A percentile compares a stretch with the other conserved stretches of the same genome.
These are phyloP conservation scores for Allantophomopsis lycopodina DNA, from an alignment of 2,329 filamentous ascomycete species.

Conservation along the genomic window DNA sequence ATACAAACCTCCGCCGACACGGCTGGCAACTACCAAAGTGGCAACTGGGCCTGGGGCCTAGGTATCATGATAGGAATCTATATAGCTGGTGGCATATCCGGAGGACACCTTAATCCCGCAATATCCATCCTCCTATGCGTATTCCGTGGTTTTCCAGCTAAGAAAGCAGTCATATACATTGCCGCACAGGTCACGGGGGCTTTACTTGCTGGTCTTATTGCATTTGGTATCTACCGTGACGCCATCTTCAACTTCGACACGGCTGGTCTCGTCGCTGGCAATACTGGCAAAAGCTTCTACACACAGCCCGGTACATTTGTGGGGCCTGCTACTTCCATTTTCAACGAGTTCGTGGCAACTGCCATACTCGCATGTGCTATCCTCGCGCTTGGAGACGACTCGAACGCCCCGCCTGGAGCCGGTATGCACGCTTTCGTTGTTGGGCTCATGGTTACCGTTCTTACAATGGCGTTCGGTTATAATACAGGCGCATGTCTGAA, in stretches of 20 bases:
- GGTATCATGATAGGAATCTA: conserved; percentile 36
- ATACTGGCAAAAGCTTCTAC: conserved; percentile 26
- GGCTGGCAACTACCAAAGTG: conserved; percentile 27
- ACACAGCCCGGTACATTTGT: conserved; percentile 27
- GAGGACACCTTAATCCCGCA: conserved; percentile 29
- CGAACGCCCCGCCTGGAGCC: conserved; percentile 30
- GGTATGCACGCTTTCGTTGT: conserved; percentile 36
- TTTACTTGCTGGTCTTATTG: conserved; percentile 31
- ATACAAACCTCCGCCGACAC: conserved; percentile 15
- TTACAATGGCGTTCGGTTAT: conserved; percentile 26
- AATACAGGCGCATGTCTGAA: conserved; percentile 34
- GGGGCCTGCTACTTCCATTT: conserved; percentile 24
- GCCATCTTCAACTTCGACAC: conserved; percentile 17
- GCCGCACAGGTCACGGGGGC: conserved; percentile 36
- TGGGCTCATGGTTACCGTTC: conserved; percentile 24
- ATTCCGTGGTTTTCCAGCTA: conserved; percentile 36
- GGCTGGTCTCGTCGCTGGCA: conserved; percentile 9
- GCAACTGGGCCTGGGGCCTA: conserved; percentile 35
- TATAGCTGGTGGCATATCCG: conserved; percentile 30
- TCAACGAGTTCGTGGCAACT: conserved; percentile 31
- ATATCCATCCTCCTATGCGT: conserved; percentile 29
- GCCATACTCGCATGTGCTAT: conserved; percentile 25
- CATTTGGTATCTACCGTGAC: conserved; percentile 27
- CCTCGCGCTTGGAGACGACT: conserved; percentile 29
- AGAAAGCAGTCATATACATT: conserved; percentile 34